Evolutionary conservation across 352 stramenopile genomes (phyloP), one percentile per base, ranked within the genome.

Genomic region (Globisporangium camurandrum): DNA sequence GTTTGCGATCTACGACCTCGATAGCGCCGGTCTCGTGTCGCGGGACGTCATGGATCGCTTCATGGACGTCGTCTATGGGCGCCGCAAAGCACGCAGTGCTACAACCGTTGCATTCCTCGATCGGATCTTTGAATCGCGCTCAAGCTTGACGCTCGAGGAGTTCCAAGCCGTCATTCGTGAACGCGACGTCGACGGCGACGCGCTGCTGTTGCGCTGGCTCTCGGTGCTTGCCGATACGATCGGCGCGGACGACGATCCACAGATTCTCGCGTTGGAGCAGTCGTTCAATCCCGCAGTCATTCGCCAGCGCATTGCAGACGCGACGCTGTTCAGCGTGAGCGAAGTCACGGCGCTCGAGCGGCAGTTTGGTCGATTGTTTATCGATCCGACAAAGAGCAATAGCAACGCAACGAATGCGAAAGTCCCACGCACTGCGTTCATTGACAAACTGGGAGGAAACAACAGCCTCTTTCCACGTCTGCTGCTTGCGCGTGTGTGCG

Each of bases 1-100:
- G 11, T 94, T 92, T 49, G 75, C 71, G 30, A 83, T 94, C 51
- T 94, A 94, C 65, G 83, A 94, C 52, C 54, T 90, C n/a, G 75
- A 91, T 46, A 54, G 49, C 12, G 67, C 64, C 3, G 74, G 76
- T 17, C 62, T 80, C 24, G 60, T 94, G n/a, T 61, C 78, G 36
- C 65, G 77, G 17, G 83, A 89, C 31, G 60, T 85, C 23, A 58
- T 94, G 31, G 70, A 87, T 27, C 69, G 74, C 11, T 94, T 94
- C 57, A 87, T 91, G 73, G 78, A 90, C 53, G 80, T 94, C 40
- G 75, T 94, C 16, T 94, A 92, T 46, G 83, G 83, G 22, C 70
- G 75, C 14, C 69, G 62, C 31, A 56, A 67, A 2, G 72, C 80
- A 0, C 64, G 78, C 4, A 55, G 56, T 43, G 22, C n/a, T 8